A percentile compares a stretch with the other conserved stretches of the same genome.
Conservation (phyloP, 306 rosid species). For the Hippophae rhamnoides region DNA sequence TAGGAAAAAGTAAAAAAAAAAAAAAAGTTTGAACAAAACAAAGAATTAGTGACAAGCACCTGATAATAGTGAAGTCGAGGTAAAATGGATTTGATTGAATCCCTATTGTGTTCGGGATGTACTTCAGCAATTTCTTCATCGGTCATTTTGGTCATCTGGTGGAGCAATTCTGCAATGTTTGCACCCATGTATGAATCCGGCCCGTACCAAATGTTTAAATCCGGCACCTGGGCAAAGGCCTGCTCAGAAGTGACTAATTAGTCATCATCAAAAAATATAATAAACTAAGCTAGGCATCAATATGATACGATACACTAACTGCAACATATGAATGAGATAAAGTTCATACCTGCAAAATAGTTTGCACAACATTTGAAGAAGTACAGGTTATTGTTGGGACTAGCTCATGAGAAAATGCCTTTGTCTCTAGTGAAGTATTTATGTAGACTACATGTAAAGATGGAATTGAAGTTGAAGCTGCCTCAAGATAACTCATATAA, state of each 20-base stretch:
- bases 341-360: conserved; percentile 70
- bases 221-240: conserved; percentile 93
- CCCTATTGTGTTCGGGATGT: conserved; percentile 65
- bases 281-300: conserved; percentile 2
- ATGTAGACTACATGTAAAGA: conserved; percentile 89
- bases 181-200: conserved; percentile 99
- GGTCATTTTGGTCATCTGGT: conserved; percentile 75
- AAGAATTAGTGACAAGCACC: conserved; percentile 25
- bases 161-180: conserved; percentile 67
- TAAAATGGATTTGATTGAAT: conserved; percentile 57
- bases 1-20: background rate
- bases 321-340: conserved; percentile 2
- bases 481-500: conserved; percentile 71
- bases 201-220: conserved; percentile 70
- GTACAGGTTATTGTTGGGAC: conserved; percentile 99
- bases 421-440: conserved; percentile 82
- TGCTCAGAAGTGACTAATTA: conserved; percentile 19
- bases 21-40: background rate
- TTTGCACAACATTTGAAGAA: conserved; percentile 92
- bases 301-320: conserved; percentile 13
- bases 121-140: conserved; percentile 70
- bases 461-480: conserved; percentile 61
- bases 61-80: conserved; percentile 68
- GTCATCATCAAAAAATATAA: background rate
- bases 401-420: conserved; percentile 88